These are phyloP conservation scores for Mortierella sp. DNA, from an alignment of 371 early-diverging fungal genomes.

Conservation along the genomic window DNA sequence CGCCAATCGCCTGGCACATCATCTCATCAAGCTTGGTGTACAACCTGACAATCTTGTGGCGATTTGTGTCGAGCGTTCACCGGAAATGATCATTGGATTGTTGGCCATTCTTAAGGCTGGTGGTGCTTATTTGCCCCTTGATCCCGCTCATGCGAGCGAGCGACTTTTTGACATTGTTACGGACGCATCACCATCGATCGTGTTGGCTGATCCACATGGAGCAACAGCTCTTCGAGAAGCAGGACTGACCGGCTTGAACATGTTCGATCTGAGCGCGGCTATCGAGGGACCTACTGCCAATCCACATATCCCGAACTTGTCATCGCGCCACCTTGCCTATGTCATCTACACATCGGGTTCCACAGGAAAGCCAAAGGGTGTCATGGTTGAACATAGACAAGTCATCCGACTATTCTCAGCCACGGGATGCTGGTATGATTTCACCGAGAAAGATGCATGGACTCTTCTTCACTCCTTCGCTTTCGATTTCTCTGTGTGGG, in stretches of 20 bases:
- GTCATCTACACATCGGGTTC: conserved; percentile 62
- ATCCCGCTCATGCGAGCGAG: conserved; percentile 7
- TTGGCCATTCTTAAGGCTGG: conserved; percentile 25
- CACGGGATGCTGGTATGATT: background rate
- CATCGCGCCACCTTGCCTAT: conserved; percentile 19
- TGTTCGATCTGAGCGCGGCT: background rate
- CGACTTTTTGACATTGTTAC: conserved; percentile 5
- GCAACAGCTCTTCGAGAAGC: background rate
- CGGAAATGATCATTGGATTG: conserved; percentile 7
- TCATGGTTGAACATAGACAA: conserved; percentile 47
- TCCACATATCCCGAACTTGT: background rate
- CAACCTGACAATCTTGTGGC: conserved; percentile 19
- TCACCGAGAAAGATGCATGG: background rate
- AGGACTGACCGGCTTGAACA: too few species aligned
- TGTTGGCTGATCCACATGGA: background rate
- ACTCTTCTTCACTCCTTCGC: background rate
- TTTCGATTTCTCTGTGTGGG: conserved; percentile 7
- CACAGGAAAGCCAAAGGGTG: conserved; percentile 62
- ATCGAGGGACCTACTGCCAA: background rate
- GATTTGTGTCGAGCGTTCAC: conserved; percentile 16
- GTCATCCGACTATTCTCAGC: conserved; percentile 18
- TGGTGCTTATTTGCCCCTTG: conserved; percentile 26
- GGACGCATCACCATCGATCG: conserved; percentile 2
- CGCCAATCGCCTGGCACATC: conserved; percentile 14
- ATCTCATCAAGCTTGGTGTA: conserved; percentile 14